Evolutionary conservation across 768 basidiomycete species (phyloP), one percentile per base, ranked within the genome.

Genomic region (Amanita pseudoporphyria): DNA sequence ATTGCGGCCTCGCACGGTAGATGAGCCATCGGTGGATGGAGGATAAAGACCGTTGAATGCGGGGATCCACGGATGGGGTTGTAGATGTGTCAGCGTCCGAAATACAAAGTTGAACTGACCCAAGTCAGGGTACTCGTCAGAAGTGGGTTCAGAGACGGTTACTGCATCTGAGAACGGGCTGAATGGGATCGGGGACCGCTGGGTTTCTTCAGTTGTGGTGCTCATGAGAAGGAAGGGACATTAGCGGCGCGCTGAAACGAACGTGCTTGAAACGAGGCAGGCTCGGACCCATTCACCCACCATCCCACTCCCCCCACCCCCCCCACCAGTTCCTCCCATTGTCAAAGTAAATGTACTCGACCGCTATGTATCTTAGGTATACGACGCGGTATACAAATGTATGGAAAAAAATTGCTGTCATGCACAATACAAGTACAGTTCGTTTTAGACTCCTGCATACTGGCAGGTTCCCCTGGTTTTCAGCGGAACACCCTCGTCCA

Each of bases 81-180:
- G 78, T 0, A 81, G 60, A 49, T 81, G 73, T 16, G 60, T 71
- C 64, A 81, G 69, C 48, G 80, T 84, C n/a, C 83, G 73, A 40
- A 87, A 75, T 19, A 87, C 82, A 31, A 77, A 71, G 12, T 70
- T 76, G 62, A 87, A 87, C 7, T 82, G 81, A 6, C 85, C 86
- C 6, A 87, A 71, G 63, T 86, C 83, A 37, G 84, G 84, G 52
- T 76, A 73, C 60, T 85, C 77, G 57, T 80, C 78, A 19, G 78
- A 77, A 19, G 77, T 79, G 19, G 71, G 69, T 35, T 74, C 74
- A n/a, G 75, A 76, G 49, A 47, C 56, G 6, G 58, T 56, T 24
- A 39, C 16, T 6, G 43, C 19, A 19, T 46, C 43, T 9, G 45
- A 46, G 40, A 52, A 52, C 16, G 51, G 51, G 30, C 51, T 52